phyloP scores from a whole-genome alignment of 352 stramenopile genomes.

The Nothophytophthora sp. region DNA sequence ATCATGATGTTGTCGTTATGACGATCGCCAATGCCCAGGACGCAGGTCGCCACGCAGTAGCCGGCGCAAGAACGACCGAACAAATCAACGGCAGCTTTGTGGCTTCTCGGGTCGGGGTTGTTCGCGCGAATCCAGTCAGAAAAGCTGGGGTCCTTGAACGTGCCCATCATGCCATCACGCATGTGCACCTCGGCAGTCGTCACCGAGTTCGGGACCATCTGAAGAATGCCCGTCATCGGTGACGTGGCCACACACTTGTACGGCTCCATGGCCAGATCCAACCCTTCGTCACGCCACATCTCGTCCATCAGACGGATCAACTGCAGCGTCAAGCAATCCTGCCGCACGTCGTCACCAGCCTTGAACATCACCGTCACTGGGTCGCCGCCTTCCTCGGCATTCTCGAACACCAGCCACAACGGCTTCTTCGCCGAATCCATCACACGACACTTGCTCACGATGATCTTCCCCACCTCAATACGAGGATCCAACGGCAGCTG shows the following conservation, averaged over 20 bases:
- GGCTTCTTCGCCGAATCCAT: slow-evolving; percentile 92
- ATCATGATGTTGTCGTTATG: slow-evolving; percentile 98
- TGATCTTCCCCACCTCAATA: slow-evolving; percentile 85
- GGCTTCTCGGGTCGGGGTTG: slow-evolving; percentile 66
- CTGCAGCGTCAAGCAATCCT: slow-evolving; percentile 94
- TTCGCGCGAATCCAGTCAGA: slow-evolving; percentile 85
- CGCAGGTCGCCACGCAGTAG: slow-evolving; percentile 94
- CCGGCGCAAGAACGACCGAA: slow-evolving; percentile 90
- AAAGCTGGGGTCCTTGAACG: slow-evolving; percentile 86
- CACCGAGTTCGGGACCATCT: slow-evolving; percentile 93
- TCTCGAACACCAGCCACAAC: slow-evolving; percentile 89
- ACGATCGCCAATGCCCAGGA: slow-evolving; percentile 94
- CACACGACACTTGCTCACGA: slow-evolving; percentile 88
- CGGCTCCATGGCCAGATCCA: slow-evolving; percentile 92
- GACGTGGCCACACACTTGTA: slow-evolving; percentile 93
- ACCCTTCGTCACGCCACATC: slow-evolving; percentile 91
- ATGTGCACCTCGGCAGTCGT: slow-evolving; percentile 93
- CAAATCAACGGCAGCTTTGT: slow-evolving; percentile 73
- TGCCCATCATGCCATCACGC: slow-evolving; percentile 78
- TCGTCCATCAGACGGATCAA: slow-evolving; percentile 93
- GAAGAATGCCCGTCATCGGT: slow-evolving; percentile 89
- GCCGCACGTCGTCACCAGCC: slow-evolving; percentile 93
- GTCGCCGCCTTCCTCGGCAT: slow-evolving; percentile 77
- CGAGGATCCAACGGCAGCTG: slow-evolving; percentile 85
- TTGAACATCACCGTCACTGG: slow-evolving; percentile 93